Percentiles rank a stretch among this genome's conserved stretches.
These are phyloP conservation scores for Acacia acuminata DNA, from an alignment of 306 rosid genomes.

Conservation along the genomic window DNA sequence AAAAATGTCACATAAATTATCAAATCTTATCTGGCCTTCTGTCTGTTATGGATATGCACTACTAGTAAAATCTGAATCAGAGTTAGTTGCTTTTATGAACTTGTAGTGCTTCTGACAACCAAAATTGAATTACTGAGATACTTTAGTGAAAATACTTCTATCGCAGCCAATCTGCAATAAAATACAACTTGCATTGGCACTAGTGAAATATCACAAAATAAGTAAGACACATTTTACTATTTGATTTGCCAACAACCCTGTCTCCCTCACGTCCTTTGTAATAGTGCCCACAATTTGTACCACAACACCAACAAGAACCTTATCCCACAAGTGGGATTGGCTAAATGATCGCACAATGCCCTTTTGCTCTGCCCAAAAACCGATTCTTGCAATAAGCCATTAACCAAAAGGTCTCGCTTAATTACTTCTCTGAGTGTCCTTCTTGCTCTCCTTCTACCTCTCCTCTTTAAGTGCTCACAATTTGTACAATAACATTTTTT, in stretches of 20 bases:
- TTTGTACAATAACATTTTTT: background rate
- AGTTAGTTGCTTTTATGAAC: background rate
- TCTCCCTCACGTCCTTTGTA: background rate
- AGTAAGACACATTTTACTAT: background rate
- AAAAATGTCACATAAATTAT: constrained; percentile 4
- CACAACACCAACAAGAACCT: too few relatives aligned
- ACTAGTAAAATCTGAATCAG: background rate
- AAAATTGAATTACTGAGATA: background rate
- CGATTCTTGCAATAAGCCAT: too few relatives aligned
- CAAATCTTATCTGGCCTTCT: background rate
- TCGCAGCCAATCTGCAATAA: background rate
- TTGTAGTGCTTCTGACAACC: background rate
- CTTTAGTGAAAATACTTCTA: background rate
- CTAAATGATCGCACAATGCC: too few relatives aligned
- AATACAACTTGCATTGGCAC: background rate
- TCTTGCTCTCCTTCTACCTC: too few relatives aligned
- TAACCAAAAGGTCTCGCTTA: too few relatives aligned
- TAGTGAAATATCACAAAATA: background rate
- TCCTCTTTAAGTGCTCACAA: background rate
- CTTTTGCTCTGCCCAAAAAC: too few relatives aligned
- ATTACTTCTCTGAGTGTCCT: too few relatives aligned
- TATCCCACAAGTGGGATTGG: too few relatives aligned
- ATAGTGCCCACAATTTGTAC: background rate
- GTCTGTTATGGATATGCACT: background rate
- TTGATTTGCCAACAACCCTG: background rate